Conservation (phyloP, 257 asterid genomes). For the Eustoma russellianum region DNA sequence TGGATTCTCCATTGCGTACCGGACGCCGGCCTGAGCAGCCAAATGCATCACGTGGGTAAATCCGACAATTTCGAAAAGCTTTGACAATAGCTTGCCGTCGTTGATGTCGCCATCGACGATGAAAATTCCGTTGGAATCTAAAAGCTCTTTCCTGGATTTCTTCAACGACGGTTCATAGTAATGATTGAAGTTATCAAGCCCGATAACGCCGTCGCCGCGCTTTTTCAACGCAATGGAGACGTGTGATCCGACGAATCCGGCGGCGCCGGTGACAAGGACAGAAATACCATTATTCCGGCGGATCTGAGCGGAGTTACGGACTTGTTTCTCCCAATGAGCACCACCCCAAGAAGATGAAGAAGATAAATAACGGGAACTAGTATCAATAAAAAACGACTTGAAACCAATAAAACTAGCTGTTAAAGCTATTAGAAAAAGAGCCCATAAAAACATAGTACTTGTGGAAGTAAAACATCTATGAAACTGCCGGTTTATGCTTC, state of each 20-base stretch:
- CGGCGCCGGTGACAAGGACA: conserved; percentile 84
- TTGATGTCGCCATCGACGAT: conserved; percentile 55
- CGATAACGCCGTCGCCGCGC: conserved; percentile 82
- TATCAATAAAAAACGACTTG: conserved; percentile 48
- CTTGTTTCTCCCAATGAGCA: conserved; percentile 51
- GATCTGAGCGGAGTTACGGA: conserved; percentile 48
- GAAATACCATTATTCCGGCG: conserved; percentile 43
- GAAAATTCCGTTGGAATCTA: conserved; percentile 21
- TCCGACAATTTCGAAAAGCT: conserved; percentile 44
- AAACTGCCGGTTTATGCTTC: conserved; percentile 46
- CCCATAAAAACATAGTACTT: conserved; percentile 68
- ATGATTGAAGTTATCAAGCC: conserved; percentile 58
- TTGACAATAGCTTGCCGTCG: conserved; percentile 40
- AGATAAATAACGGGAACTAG: conserved; percentile 46
- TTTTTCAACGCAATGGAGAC: conserved; percentile 58
- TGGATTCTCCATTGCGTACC: conserved; percentile 78
- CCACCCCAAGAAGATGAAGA: conserved; percentile 51
- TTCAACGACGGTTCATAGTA: conserved; percentile 57
- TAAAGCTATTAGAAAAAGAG: conserved; percentile 51
- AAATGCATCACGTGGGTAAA: conserved; percentile 75
- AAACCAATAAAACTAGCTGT: conserved; percentile 66
- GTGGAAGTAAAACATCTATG: conserved; percentile 71
- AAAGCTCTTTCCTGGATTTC: conserved; percentile 27
- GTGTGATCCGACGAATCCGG: conserved; percentile 71
- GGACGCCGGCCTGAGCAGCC: conserved; percentile 83